phyloP scores from a whole-genome alignment of 495 filamentous ascomycete species.

The Neurospora sp. region DNA sequence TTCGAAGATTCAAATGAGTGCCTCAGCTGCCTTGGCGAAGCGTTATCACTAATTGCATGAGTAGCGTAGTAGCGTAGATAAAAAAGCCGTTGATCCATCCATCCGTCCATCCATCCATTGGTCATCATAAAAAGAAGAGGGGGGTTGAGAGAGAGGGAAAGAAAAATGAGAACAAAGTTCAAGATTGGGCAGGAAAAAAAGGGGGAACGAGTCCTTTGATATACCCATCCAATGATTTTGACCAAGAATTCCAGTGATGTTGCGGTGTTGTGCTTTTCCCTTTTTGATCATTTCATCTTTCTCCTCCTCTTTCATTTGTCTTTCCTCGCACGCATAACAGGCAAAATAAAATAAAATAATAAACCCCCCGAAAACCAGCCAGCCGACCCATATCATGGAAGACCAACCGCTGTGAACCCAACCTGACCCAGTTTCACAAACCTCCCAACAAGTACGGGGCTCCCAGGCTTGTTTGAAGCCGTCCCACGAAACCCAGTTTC shows the following conservation, averaged over 20 bases:
- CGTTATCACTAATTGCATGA: slow-evolving; percentile 1
- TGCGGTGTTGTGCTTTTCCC: background rate
- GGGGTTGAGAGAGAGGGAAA: background rate
- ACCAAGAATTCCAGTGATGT: background rate
- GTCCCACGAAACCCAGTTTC: background rate
- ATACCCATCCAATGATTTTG: background rate
- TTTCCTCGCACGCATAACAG: background rate
- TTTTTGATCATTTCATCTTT: background rate
- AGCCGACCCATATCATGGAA: background rate
- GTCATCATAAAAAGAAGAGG: background rate
- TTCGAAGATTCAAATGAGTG: background rate
- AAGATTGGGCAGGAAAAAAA: background rate
- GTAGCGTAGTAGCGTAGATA: slow-evolving; percentile 1
- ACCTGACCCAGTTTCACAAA: background rate
- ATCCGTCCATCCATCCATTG: background rate
- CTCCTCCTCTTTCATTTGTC: background rate
- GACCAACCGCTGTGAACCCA: background rate
- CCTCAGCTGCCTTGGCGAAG: background rate
- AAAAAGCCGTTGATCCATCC: background rate
- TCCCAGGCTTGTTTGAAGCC: background rate
- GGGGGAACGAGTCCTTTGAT: background rate
- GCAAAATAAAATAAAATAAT: background rate
- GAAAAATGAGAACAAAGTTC: background rate
- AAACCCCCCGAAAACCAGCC: background rate
- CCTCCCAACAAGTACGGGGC: background rate